Evolutionary conservation across 768 basidiomycete species (phyloP).

Genomic region (Lentinula boryana): DNA sequence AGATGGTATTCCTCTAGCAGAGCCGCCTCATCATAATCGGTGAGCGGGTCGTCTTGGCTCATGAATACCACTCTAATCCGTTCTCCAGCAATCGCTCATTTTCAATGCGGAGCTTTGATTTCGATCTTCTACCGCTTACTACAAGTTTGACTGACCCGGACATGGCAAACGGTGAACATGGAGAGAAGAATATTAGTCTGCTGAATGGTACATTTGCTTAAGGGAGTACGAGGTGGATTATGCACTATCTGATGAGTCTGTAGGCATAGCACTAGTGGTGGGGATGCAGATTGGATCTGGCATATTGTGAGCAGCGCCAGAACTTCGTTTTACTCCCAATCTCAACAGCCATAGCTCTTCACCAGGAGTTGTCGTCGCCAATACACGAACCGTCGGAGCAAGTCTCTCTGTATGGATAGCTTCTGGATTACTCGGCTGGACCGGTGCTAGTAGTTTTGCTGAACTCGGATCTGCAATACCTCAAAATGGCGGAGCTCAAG

Average conservation of each 20-base stretch:
- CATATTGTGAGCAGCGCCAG: constrained; percentile 62
- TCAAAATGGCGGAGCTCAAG: constrained; percentile 63
- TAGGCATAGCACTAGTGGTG: constrained; percentile 82
- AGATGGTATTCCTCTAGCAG: constrained; percentile 42
- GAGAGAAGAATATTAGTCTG: constrained; percentile 72
- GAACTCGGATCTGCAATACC: constrained; percentile 90
- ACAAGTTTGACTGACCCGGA: constrained; percentile 72
- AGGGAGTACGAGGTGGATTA: not conserved
- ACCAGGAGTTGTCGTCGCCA: constrained; percentile 86
- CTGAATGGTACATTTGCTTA: constrained; percentile 56
- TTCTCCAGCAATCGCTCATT: constrained; percentile 45
- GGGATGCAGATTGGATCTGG: constrained; percentile 91
- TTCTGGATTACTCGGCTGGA: constrained; percentile 87
- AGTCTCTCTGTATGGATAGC: constrained; percentile 81
- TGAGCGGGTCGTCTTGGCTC: constrained; percentile 13
- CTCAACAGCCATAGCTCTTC: constrained; percentile 54
- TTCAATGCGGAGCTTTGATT: constrained; percentile 74
- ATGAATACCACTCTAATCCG: not conserved
- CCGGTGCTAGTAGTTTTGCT: constrained; percentile 91
- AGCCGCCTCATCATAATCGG: constrained; percentile 28
- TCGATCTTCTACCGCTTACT: constrained; percentile 74
- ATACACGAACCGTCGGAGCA: constrained; percentile 85
- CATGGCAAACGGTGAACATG: constrained; percentile 33
- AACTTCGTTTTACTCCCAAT: constrained; percentile 5
- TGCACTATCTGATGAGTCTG: not conserved